Evolutionary conservation across 495 filamentous ascomycete species (phyloP).

Genomic region (Aspergillus indologenus): DNA sequence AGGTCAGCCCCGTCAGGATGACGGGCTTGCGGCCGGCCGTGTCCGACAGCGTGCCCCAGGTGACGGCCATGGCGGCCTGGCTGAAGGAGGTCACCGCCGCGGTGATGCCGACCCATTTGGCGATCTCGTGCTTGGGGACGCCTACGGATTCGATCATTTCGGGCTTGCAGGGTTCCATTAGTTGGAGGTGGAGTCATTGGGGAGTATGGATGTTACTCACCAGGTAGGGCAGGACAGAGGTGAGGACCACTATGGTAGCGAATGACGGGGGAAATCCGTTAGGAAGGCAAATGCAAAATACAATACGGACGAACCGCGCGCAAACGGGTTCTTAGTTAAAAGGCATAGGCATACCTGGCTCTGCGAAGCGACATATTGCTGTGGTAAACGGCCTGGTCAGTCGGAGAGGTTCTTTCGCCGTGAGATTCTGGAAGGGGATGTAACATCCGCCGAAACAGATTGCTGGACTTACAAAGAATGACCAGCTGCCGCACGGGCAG

Average conservation of each 20-base stretch:
- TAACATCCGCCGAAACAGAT: not conserved
- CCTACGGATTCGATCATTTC: constrained; percentile 84
- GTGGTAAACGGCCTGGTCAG: constrained; percentile 6
- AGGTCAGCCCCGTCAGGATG: constrained; percentile 66
- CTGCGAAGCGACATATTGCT: constrained; percentile 75
- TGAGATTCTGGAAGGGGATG: too few relatives aligned
- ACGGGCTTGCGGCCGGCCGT: constrained; percentile 68
- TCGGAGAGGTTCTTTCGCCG: too few relatives aligned
- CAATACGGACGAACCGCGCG: too few relatives aligned
- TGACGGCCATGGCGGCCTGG: constrained; percentile 69
- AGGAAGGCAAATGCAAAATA: too few relatives aligned
- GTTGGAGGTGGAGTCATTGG: not conserved
- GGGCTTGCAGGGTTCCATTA: constrained; percentile 38
- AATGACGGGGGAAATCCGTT: too few relatives aligned
- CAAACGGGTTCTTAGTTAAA: too few relatives aligned
- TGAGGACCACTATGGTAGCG: constrained; percentile 56
- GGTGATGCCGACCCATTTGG: constrained; percentile 72
- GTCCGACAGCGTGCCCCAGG: constrained; percentile 80
- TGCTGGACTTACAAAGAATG: constrained; percentile 62
- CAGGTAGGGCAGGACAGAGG: constrained; percentile 85
- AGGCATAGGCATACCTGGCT: constrained; percentile 51
- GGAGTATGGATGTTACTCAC: constrained; percentile 24
- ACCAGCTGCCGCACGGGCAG: constrained; percentile 52
- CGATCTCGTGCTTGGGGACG: constrained; percentile 67
- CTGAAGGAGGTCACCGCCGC: constrained; percentile 69